Conservation (phyloP, 2,329 filamentous ascomycete species). For the Lizonia empirigonia region DNA sequence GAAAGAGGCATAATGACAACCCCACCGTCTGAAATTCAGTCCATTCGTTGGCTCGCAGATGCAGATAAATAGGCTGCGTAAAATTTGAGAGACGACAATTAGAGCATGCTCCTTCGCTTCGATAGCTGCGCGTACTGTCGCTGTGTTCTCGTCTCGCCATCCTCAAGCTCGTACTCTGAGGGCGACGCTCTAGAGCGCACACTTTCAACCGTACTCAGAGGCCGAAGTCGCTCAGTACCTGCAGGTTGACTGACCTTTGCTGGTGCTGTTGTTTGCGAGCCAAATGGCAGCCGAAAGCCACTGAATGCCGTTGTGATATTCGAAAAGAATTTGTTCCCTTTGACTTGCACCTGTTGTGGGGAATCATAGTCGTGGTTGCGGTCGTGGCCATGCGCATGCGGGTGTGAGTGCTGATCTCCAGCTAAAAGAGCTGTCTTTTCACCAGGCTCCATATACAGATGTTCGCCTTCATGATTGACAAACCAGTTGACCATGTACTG, state of each 20-base stretch:
- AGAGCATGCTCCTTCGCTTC: constrained; percentile 47
- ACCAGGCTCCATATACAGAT: constrained; percentile 59
- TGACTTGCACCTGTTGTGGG: background rate
- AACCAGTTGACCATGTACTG: constrained; percentile 56
- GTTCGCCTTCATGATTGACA: constrained; percentile 55
- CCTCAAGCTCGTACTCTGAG: constrained; percentile 42
- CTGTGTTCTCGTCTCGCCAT: constrained; percentile 39
- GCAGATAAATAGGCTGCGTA: no score
- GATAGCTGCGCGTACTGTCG: constrained; percentile 44
- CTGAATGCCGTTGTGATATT: constrained; percentile 10
- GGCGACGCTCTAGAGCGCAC: constrained; percentile 6
- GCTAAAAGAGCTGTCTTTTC: constrained; percentile 35
- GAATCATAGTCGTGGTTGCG: constrained; percentile 5
- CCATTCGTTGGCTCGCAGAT: no score
- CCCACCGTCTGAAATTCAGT: no score
- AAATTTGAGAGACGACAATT: constrained; percentile 7
- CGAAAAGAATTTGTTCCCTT: constrained; percentile 5
- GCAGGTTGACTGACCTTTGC: constrained; percentile 16
- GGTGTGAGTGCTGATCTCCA: constrained; percentile 14
- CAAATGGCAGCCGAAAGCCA: background rate
- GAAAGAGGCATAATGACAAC: no score
- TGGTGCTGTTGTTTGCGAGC: background rate
- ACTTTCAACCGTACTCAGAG: constrained; percentile 27
- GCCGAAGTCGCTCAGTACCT: constrained; percentile 21
- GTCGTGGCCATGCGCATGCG: constrained; percentile 6